Evolutionary conservation across 1,284 basidiomycete species (phyloP).

Genomic region (Sporisorium iseilematis-ciliati): DNA sequence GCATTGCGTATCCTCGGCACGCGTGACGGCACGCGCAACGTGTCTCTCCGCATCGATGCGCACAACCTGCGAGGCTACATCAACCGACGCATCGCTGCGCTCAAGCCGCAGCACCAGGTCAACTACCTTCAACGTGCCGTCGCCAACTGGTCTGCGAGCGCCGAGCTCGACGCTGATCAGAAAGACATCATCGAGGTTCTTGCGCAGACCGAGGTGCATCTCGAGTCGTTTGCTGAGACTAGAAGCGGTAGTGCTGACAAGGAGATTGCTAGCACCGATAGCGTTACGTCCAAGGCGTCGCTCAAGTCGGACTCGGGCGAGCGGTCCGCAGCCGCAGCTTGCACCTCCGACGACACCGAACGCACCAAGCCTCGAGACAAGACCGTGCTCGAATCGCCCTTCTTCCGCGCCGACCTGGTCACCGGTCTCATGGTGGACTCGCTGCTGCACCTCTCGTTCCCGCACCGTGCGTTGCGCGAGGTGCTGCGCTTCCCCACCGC

Average conservation of each 20-base stretch:
- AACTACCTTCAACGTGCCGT: slow-evolving; percentile 35
- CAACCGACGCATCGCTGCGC: slow-evolving; percentile 28
- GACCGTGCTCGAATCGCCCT: slow-evolving; percentile 49
- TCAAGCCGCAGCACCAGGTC: slow-evolving; percentile 12
- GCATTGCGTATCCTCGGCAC: slow-evolving; percentile 34
- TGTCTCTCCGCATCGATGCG: slow-evolving; percentile 24
- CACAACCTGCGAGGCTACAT: slow-evolving; percentile 31
- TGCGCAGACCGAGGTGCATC: slow-evolving; percentile 3
- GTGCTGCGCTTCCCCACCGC: slow-evolving; percentile 29
- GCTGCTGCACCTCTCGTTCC: slow-evolving; percentile 39
- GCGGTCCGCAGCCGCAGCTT: neutral
- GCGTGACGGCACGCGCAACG: slow-evolving; percentile 37
- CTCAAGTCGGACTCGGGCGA: neutral
- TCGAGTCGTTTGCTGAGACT: neutral
- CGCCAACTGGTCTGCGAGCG: slow-evolving; percentile 32
- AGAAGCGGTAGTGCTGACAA: neutral
- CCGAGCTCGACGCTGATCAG: slow-evolving; percentile 26
- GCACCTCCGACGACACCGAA: neutral
- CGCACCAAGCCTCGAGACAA: slow-evolving; percentile 31
- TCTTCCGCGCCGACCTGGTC: slow-evolving; percentile 48
- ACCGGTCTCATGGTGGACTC: slow-evolving; percentile 45
- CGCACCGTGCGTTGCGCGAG: slow-evolving; percentile 36
- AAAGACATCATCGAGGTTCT: slow-evolving; percentile 15
- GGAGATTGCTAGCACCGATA: neutral
- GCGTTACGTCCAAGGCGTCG: neutral